A percentile compares a stretch with the other conserved stretches of the same genome.
Conservation (phyloP, 176 grass and related monocot genomes). For the Saccharum spontaneum region DNA sequence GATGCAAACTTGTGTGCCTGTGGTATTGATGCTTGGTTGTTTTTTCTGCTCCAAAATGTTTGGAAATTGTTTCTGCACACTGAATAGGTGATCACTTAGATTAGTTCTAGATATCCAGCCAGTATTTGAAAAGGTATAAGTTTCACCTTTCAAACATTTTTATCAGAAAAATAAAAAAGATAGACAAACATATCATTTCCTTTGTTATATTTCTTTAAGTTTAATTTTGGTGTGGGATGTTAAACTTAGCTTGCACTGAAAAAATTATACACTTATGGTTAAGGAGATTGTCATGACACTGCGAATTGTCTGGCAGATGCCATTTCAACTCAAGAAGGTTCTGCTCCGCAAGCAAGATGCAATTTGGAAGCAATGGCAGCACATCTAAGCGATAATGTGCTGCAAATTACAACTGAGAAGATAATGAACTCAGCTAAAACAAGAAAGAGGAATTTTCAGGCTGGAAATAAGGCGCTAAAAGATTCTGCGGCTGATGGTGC, state of each 20-base stretch:
- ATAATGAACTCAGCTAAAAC: not conserved
- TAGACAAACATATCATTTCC: not conserved
- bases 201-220: not conserved
- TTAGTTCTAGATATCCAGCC: not conserved
- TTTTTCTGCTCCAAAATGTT: not conserved
- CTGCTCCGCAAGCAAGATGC: not conserved
- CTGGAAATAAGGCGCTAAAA: not conserved
- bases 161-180: not conserved
- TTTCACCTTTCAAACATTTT: not conserved
- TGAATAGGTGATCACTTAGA: not conserved
- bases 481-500: not conserved
- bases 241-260: not conserved
- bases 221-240: not conserved
- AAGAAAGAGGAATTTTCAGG: slow-evolving; percentile 31
- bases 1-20: not conserved
- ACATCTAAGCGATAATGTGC: not conserved
- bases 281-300: not conserved
- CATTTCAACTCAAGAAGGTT: not conserved
- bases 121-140: not conserved
- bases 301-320: not conserved
- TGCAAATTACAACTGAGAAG: slow-evolving; percentile 2
- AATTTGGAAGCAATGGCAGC: not conserved
- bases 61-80: not conserved
- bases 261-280: not conserved
- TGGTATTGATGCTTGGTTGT: not conserved